These are phyloP conservation scores for Botrytis squamosa DNA, from an alignment of 2,329 filamentous ascomycete genomes.

Conservation along the genomic window DNA sequence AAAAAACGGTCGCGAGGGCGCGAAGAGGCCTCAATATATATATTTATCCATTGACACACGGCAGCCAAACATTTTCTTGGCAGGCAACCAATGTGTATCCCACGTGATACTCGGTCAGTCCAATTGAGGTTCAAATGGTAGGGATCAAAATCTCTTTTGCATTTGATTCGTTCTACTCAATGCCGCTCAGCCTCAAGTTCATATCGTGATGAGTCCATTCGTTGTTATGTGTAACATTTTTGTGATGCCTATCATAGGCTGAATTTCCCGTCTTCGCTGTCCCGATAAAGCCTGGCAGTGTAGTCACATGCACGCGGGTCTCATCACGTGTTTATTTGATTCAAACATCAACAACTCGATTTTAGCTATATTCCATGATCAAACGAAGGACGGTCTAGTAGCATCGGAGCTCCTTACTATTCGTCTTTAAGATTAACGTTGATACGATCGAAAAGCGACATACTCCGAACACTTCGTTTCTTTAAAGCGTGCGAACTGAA, in stretches of 20 bases:
- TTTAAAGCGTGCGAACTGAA: not conserved
- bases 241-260: not conserved
- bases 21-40: conserved; percentile 20
- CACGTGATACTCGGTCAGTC: conserved; percentile 13
- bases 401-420: not conserved
- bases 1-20: conserved; percentile 25
- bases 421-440: not conserved
- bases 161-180: conserved; percentile 8
- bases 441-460: not conserved
- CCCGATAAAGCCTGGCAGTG: not conserved
- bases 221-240: not conserved
- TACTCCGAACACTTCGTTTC: not conserved
- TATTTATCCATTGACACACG: not conserved
- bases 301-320: not conserved
- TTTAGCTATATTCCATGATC: not conserved
- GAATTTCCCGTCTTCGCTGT: not conserved
- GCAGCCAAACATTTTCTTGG: conserved; percentile 5
- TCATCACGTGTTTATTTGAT: not conserved
- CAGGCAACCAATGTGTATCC: not conserved
- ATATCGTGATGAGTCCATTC: conserved; percentile 13
- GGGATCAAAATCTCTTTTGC: conserved; percentile 15
- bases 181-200: conserved; percentile 7
- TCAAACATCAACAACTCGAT: not conserved
- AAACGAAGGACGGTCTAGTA: not conserved
- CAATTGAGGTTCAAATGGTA: not conserved